Conservation (phyloP, 768 basidiomycete genomes). For the Boletellus ananas region DNA sequence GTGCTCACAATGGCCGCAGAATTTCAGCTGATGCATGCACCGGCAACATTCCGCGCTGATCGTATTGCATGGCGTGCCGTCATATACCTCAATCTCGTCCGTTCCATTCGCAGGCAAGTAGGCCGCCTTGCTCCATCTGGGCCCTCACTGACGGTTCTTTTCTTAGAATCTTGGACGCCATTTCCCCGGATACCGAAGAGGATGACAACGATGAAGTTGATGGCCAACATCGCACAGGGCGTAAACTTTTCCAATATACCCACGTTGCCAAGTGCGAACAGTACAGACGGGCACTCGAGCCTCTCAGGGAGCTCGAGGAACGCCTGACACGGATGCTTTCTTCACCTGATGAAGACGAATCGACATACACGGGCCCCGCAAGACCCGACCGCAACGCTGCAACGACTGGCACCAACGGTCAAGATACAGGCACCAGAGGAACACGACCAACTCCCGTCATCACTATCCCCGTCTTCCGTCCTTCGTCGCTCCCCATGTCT, state of each 20-base stretch:
- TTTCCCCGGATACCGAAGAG: constrained; percentile 59
- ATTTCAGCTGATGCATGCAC: constrained; percentile 79
- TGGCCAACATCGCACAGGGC: constrained; percentile 46
- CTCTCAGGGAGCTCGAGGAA: constrained; percentile 67
- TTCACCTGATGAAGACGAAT: constrained; percentile 62
- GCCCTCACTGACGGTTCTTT: background rate
- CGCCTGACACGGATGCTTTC: constrained; percentile 64
- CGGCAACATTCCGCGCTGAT: constrained; percentile 72
- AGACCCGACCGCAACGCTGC: constrained; percentile 38
- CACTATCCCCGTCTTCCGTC: constrained; percentile 27
- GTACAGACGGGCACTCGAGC: constrained; percentile 61
- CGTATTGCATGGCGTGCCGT: constrained; percentile 84
- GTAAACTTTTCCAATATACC: constrained; percentile 39
- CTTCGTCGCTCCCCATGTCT: constrained; percentile 23
- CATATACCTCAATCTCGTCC: constrained; percentile 84
- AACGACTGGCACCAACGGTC: constrained; percentile 13
- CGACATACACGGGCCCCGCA: constrained; percentile 50
- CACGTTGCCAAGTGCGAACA: constrained; percentile 56
- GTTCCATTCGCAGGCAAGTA: constrained; percentile 69
- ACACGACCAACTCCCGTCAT: constrained; percentile 44
- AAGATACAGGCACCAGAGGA: constrained; percentile 25
- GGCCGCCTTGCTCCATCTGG: constrained; percentile 2
- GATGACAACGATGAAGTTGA: constrained; percentile 56
- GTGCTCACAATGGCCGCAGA: constrained; percentile 44
- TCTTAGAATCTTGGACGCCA: constrained; percentile 66